Evolutionary conservation across 768 basidiomycete genomes (phyloP), one percentile per base, ranked within the genome.

Genomic region (Candolleomyces aberdarensis): DNA sequence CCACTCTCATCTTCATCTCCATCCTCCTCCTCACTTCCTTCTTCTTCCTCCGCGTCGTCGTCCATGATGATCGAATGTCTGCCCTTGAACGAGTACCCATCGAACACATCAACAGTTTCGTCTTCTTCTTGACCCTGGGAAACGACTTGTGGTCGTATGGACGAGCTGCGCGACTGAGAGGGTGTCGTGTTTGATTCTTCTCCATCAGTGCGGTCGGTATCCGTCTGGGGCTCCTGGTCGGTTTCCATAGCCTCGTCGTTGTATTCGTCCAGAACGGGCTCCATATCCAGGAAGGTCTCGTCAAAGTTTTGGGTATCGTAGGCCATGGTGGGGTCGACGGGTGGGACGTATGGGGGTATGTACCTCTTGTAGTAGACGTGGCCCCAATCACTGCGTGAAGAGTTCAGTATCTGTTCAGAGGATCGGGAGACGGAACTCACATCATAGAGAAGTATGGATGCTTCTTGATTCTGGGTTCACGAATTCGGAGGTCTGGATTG

Each of bases 241-340:
- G 87, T 89, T 69, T 89, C 87, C 58, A 78, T 79, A 63, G 82
- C 80, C 52, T 87, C 88, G 66, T 84, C 81, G 62, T 80, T 59
- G 44, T 65, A 82, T 56, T 91, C 89, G 64, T 95, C 91, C 63
- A 98, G 85, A 52, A 92, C 88, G 22, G 95, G 93, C 65, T 91
- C 89, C 92, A 98, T 96, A 70, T 92, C 92, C 61, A 98, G 83
- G 85, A 97, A 98, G 44, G 92, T 88, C 63, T 96, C 92, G 73
- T 98, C 96, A 73, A 98, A 99, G 76, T 98, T 98, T 73, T 93
- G 92, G 65, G 93, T 96, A 83, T 99, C 97, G 67, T 88, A 87
- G 62, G 95, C 95, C 75, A 96, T 93, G 47, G 85, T 85, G 20
- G 92, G 90, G 71, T 96, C 92, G 70, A 94, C 92, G 32, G 90